Base-by-base conservation (phyloP, 1,284 basidiomycete species). In the Vanrija sp. region DNA sequence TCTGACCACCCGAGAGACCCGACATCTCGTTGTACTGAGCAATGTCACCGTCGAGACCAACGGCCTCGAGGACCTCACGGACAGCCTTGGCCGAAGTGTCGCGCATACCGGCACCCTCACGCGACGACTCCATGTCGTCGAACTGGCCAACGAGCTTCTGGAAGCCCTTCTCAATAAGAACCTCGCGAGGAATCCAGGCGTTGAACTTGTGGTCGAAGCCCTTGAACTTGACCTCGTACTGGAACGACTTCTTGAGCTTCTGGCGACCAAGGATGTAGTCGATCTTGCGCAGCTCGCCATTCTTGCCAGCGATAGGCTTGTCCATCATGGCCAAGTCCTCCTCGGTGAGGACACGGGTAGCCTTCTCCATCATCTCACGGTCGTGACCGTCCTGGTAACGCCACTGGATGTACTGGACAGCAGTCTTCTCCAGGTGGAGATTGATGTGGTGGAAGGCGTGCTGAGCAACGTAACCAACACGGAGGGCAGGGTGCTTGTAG, bases 381-480 rank as follows among this genome's bases (percentile, higher is more conserved):
- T 98, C 95, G 77, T 96, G 90, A 47, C 95, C 96, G 76, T 97
- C 94, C 78, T 98, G 94, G 85, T 94, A 98, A 69, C 95, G 89
- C 95, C 95, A 98, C 78, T 95, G 91, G 68, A 97, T 96, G 73
- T 97, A 97, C 59, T 88, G 87, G 58, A 95, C 90, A 19, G 93
- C 90, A 9, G 92, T 95, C 80, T 96, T 95, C 77, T 95, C 91
- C 46, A 96, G 76, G 79, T 97, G 92, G 69, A 85, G 85, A 76
- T 96, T 92, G 68, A 94, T 89, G 75, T 96, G 93, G 79, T 95
- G 92, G 57, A 93, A 96, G 23, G 93, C 93, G 77, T 98, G 95
- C 74, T 98, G 95, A 10, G 95, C 95, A 65, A 98, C 93, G 78
- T 97, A 97, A 54, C 94, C 96, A 58, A 98, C 90, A 69, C 95